Base-by-base conservation (phyloP, 306 rosid genomes). In the Ormosia semicastrata region DNA sequence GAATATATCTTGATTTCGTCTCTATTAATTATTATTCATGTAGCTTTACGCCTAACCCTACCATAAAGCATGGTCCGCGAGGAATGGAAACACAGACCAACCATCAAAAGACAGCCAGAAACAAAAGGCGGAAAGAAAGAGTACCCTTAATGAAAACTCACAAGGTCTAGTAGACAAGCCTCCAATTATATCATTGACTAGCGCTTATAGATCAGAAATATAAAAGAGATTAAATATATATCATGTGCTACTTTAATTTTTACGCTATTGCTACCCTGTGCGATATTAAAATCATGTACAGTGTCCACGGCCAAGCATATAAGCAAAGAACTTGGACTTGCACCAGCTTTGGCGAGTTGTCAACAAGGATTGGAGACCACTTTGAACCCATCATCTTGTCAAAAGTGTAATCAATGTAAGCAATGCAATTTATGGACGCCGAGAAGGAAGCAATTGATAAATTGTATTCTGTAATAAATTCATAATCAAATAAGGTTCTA, bases 361-460 rank as follows among this genome's bases (percentile, higher is more conserved):
- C 82, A 75, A 62, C 44, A 3, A 53, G 75, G 60, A 69, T 66
- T 65, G 62, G 15, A 71, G 62, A 81, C 66, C 60, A 52, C 47
- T 86, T 83, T 70, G 84, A 87, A 83, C 76, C 78, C 83, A 81
- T 79, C 84, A 37, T 76, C 10, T 40, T 39, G 81, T 85, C 91
- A 80, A 81, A 79, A 33, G 66, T 63, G 47, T 39, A 75, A 90
- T 85, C 83, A 69, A 82, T 62, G 4, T 17, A 67, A 18, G 44
- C 60, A 56, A 57, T 13, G 83, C 82, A 78, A 41, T 12, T 74
- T 86, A n/a, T n/a, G n/a, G n/a, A n/a, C n/a, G n/a, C 54, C 33
- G 0, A 53, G 57, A n/a, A 69, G 29, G 15, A 44, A 65, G 15
- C 6, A 49, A 73, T 73, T 46, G 11, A 56, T 18, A 67, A 56